Evolutionary conservation across 1,284 basidiomycete genomes (phyloP).

Genomic region (Sutorius eximius): DNA sequence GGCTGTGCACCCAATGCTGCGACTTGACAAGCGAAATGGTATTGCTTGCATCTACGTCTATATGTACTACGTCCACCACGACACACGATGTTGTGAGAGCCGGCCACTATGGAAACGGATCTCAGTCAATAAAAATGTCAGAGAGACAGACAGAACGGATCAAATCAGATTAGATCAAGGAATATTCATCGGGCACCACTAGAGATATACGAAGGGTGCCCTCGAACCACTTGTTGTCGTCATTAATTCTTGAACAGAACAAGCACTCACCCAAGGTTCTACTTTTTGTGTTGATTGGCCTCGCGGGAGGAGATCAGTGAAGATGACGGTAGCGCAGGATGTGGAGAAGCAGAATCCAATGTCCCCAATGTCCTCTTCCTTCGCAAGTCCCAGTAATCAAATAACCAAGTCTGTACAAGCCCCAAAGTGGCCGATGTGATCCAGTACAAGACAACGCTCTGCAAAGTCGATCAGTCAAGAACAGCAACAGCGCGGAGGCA

Average conservation of each 20-base stretch:
- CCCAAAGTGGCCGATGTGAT: slow-evolving; percentile 80
- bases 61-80: background rate
- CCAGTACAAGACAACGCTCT: slow-evolving; percentile 86
- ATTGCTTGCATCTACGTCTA: background rate
- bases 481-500: background rate
- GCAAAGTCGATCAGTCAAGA: slow-evolving; percentile 10
- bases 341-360: slow-evolving; percentile 1
- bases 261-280: slow-evolving; percentile 15
- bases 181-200: slow-evolving; percentile 54
- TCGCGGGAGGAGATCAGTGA: background rate
- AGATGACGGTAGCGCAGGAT: background rate
- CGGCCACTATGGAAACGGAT: background rate
- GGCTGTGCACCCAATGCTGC: slow-evolving; percentile 24
- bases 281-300: slow-evolving; percentile 10
- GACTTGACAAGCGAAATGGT: background rate
- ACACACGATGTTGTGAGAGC: background rate
- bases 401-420: slow-evolving; percentile 73
- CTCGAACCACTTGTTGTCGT: slow-evolving; percentile 70
- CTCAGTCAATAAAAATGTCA: slow-evolving; percentile 11
- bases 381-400: slow-evolving; percentile 62
- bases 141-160: background rate
- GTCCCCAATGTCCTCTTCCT: slow-evolving; percentile 38
- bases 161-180: slow-evolving; percentile 89
- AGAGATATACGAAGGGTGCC: slow-evolving; percentile 49
- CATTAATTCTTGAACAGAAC: slow-evolving; percentile 41